These are phyloP conservation scores for Ascochyta fabae DNA, from an alignment of 2,329 filamentous ascomycete genomes.

Conservation along the genomic window DNA sequence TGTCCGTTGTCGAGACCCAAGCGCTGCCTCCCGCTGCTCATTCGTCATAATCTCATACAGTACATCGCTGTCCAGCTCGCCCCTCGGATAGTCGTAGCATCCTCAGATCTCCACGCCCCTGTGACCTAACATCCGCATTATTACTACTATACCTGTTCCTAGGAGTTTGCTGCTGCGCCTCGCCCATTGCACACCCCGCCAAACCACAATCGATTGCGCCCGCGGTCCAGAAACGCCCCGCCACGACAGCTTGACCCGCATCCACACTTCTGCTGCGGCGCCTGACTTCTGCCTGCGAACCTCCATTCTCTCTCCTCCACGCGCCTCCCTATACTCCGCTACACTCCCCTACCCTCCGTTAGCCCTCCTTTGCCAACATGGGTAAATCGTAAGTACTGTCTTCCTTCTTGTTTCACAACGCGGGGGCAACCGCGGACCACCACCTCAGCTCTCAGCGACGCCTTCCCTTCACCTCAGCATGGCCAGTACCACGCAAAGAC, in stretches of 20 bases:
- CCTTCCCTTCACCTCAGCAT: conserved; percentile 28
- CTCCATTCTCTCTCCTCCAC: conserved; percentile 12
- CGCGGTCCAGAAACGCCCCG: conserved; percentile 25
- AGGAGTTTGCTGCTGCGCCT: conserved; percentile 22
- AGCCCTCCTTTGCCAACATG: conserved; percentile 34
- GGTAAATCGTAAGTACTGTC: conserved; percentile 51
- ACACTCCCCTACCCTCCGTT: background rate
- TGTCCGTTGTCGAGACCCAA: conserved; percentile 4
- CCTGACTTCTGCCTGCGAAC: conserved; percentile 23
- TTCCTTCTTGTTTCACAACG: conserved; percentile 25
- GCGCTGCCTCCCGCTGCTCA: conserved; percentile 3
- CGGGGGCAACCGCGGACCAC: conserved; percentile 18
- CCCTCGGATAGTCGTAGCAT: background rate
- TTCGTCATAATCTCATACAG: conserved; percentile 15
- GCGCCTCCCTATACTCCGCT: conserved; percentile 6
- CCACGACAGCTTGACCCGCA: conserved; percentile 18
- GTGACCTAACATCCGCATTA: conserved; percentile 7
- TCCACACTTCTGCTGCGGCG: conserved; percentile 25
- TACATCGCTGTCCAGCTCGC: conserved; percentile 5
- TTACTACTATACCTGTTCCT: conserved; percentile 6
- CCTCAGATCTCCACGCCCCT: conserved; percentile 7
- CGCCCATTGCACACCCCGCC: conserved; percentile 17
- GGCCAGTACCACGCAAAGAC: conserved; percentile 8
- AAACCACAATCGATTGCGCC: conserved; percentile 23
- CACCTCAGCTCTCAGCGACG: conserved; percentile 21